Evolutionary conservation across 2,329 filamentous ascomycete genomes (phyloP).

Genomic region (Immersiporthe knoxdaviesiana): DNA sequence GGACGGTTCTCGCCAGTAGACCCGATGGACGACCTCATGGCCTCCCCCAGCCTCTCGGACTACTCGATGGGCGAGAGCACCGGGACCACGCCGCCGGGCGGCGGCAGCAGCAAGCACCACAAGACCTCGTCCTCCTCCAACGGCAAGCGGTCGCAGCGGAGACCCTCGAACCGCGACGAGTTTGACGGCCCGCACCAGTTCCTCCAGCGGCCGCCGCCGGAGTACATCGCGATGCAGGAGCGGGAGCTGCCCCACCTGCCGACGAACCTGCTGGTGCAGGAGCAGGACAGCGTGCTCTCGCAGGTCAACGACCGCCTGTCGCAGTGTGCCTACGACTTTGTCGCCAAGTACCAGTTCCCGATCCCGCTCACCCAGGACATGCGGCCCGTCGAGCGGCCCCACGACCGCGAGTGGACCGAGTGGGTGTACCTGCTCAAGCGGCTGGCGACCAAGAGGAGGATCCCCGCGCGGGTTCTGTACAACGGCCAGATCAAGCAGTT

Average conservation of each 20-base stretch:
- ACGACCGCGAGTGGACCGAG: slow-evolving; percentile 87
- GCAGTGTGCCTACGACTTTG: slow-evolving; percentile 86
- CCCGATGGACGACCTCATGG: slow-evolving; percentile 61
- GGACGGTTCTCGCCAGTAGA: slow-evolving; percentile 60
- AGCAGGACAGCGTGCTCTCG: slow-evolving; percentile 80
- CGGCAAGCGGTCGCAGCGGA: slow-evolving; percentile 62
- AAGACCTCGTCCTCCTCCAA: slow-evolving; percentile 49
- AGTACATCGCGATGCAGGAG: slow-evolving; percentile 75
- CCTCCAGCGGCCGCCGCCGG: slow-evolving; percentile 70
- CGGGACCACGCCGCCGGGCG: slow-evolving; percentile 44
- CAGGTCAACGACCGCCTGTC: slow-evolving; percentile 84
- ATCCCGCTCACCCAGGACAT: slow-evolving; percentile 84
- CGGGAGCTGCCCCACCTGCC: slow-evolving; percentile 80
- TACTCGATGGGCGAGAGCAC: slow-evolving; percentile 59
- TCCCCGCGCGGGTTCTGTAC: slow-evolving; percentile 81
- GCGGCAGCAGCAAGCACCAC: slow-evolving; percentile 42
- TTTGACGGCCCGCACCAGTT: slow-evolving; percentile 88
- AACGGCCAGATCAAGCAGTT: slow-evolving; percentile 92
- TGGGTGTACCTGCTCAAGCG: slow-evolving; percentile 89
- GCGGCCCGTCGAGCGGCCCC: slow-evolving; percentile 72
- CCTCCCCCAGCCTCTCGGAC: slow-evolving; percentile 63
- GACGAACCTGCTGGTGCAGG: slow-evolving; percentile 79
- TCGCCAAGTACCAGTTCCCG: slow-evolving; percentile 88
- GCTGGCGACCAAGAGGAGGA: slow-evolving; percentile 82
- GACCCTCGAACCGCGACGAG: slow-evolving; percentile 81